These are phyloP conservation scores for Crepidotus variabilis DNA, from an alignment of 768 basidiomycete genomes.

Conservation along the genomic window DNA sequence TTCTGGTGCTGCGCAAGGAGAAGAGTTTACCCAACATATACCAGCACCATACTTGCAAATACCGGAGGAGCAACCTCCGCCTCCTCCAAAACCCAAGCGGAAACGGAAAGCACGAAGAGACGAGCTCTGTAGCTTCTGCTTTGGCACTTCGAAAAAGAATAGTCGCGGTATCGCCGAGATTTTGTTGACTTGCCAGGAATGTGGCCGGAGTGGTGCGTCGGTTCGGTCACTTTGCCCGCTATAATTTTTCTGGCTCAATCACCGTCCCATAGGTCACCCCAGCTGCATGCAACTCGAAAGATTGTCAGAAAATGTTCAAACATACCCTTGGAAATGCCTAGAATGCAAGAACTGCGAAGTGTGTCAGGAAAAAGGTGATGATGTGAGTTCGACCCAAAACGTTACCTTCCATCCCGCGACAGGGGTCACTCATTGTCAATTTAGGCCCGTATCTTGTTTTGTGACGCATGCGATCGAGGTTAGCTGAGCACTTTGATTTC, in stretches of 20 bases:
- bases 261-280: constrained; percentile 63
- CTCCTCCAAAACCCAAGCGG: constrained; percentile 45
- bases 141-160: constrained; percentile 60
- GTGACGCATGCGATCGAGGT: constrained; percentile 94
- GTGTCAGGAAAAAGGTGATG: constrained; percentile 81
- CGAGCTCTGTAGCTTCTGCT: constrained; percentile 75
- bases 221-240: constrained; percentile 10
- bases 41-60: constrained; percentile 48
- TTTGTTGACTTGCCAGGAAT: constrained; percentile 79
- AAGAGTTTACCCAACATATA: constrained; percentile 74
- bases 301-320: constrained; percentile 56
- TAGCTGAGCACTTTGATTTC: constrained; percentile 6
- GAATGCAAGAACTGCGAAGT: constrained; percentile 93
- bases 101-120: constrained; percentile 49
- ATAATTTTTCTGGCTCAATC: constrained; percentile 8
- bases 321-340: constrained; percentile 83
- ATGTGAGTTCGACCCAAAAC: constrained; percentile 51
- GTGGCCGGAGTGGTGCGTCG: constrained; percentile 72
- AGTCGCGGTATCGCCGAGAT: constrained; percentile 52
- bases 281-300: constrained; percentile 69
- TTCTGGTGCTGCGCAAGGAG: constrained; percentile 74
- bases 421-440: constrained; percentile 8
- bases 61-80: constrained; percentile 36
- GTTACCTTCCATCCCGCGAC: constrained; percentile 6
- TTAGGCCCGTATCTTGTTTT: constrained; percentile 81